These are phyloP conservation scores for Neoboletus brunneissimus DNA, from an alignment of 768 basidiomycete genomes.

Conservation along the genomic window DNA sequence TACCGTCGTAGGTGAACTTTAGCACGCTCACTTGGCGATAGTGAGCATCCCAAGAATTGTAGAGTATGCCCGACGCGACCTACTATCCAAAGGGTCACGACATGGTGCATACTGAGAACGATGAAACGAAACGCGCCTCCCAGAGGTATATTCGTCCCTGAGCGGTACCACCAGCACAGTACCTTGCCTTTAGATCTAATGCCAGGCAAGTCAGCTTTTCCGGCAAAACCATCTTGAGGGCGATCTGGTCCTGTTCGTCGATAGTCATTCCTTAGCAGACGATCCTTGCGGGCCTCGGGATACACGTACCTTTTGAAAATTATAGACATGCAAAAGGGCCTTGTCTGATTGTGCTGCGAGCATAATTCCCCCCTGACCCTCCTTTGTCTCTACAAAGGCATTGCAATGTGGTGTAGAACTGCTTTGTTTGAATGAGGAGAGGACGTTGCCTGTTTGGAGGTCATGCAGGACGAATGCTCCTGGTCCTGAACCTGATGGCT, in stretches of 20 bases:
- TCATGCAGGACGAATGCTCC: slow-evolving; percentile 79
- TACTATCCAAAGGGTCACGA: slow-evolving; percentile 37
- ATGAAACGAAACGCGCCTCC: slow-evolving; percentile 66
- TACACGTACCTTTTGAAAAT: slow-evolving; percentile 80
- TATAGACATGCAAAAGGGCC: slow-evolving; percentile 84
- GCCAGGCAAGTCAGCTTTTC: slow-evolving; percentile 85
- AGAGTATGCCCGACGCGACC: slow-evolving; percentile 92
- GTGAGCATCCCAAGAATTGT: slow-evolving; percentile 91
- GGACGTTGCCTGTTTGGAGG: slow-evolving; percentile 66
- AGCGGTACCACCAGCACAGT: slow-evolving; percentile 84
- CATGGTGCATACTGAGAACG: background rate
- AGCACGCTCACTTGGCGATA: slow-evolving; percentile 86
- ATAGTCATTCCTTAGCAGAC: background rate
- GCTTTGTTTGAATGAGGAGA: slow-evolving; percentile 90
- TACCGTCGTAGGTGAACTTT: slow-evolving; percentile 80
- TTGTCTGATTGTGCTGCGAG: slow-evolving; percentile 87
- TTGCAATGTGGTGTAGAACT: slow-evolving; percentile 62
- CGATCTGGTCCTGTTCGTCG: slow-evolving; percentile 75
- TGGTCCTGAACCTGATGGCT: slow-evolving; percentile 35
- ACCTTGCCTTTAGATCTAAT: slow-evolving; percentile 66
- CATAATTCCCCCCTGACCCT: slow-evolving; percentile 79
- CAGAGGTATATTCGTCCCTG: slow-evolving; percentile 92
- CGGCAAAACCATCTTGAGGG: slow-evolving; percentile 80
- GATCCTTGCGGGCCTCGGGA: background rate
- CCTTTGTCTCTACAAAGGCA: slow-evolving; percentile 61